These are phyloP conservation scores for Metarhizium sp. DNA, from an alignment of 2,329 filamentous ascomycete genomes.

Conservation along the genomic window DNA sequence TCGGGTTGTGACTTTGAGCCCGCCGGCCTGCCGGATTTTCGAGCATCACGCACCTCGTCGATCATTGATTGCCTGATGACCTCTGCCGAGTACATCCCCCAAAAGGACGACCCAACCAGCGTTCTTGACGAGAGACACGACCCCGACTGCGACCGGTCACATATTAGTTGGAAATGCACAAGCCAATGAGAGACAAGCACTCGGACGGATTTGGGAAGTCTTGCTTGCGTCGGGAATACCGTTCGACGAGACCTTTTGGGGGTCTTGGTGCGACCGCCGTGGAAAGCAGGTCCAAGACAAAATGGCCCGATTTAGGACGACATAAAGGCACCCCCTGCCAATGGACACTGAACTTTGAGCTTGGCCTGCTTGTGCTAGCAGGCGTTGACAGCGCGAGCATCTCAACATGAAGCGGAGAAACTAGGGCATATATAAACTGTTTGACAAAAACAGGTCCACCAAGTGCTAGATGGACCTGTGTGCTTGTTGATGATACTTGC, in stretches of 20 bases:
- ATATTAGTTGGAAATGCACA: not conserved
- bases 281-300: not conserved
- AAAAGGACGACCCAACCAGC: not conserved
- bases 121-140: not conserved
- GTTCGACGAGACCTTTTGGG: not conserved
- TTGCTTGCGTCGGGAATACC: not conserved
- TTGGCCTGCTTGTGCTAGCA: too few relatives aligned
- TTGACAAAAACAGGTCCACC: too few relatives aligned
- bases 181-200: not conserved
- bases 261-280: not conserved
- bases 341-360: too few relatives aligned
- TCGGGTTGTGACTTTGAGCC: too few relatives aligned
- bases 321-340: too few relatives aligned
- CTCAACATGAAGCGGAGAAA: too few relatives aligned
- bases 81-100: not conserved
- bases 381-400: too few relatives aligned
- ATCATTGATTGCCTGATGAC: not conserved
- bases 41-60: not conserved
- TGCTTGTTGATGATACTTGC: too few relatives aligned
- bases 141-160: not conserved
- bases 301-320: too few relatives aligned
- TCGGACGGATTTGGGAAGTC: slow-evolving; percentile 1
- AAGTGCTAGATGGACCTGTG: too few relatives aligned
- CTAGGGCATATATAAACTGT: too few relatives aligned
- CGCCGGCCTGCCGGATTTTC: too few relatives aligned